These are phyloP conservation scores for Chrysosphaeria jannelii DNA, from an alignment of 2,329 filamentous ascomycete species.

Conservation along the genomic window DNA sequence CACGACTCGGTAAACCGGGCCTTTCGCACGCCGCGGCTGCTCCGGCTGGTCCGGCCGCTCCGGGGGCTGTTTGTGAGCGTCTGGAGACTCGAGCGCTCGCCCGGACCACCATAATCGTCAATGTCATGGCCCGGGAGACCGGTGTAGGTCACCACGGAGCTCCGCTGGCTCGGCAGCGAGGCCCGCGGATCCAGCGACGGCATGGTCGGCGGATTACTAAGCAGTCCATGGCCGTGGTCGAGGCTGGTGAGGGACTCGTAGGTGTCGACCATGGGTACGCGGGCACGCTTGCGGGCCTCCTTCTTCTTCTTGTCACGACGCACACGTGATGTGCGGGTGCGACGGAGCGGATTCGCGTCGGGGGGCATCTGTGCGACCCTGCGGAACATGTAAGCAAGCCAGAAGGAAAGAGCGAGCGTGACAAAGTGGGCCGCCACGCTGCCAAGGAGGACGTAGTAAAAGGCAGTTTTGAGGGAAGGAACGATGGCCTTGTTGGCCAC, in stretches of 20 bases:
- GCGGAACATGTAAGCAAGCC: slow-evolving; percentile 49
- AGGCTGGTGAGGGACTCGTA: slow-evolving; percentile 5
- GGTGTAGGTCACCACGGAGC: slow-evolving; percentile 15
- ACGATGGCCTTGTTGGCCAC: slow-evolving; percentile 24
- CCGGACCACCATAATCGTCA: slow-evolving; percentile 2
- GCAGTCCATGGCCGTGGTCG: slow-evolving; percentile 24
- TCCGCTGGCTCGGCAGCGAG: slow-evolving; percentile 23
- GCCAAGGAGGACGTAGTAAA: slow-evolving; percentile 35
- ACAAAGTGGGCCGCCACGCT: slow-evolving; percentile 38
- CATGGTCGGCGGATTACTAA: slow-evolving; percentile 21
- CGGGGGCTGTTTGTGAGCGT: slow-evolving; percentile 1
- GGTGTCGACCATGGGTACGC: slow-evolving; percentile 16
- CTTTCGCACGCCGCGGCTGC: slow-evolving; percentile 9
- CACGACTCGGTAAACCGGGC: slow-evolving; percentile 23
- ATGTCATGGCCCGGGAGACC: slow-evolving; percentile 18
- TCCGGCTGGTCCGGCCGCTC: slow-evolving; percentile 1
- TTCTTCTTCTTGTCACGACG: slow-evolving; percentile 1
- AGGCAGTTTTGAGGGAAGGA: slow-evolving; percentile 28
- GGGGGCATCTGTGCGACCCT: slow-evolving; percentile 60
- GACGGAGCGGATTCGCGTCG: slow-evolving; percentile 84
- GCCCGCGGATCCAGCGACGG: slow-evolving; percentile 57
- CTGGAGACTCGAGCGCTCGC: slow-evolving; percentile 1
- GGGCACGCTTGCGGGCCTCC: slow-evolving; percentile 48
- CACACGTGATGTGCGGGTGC: slow-evolving; percentile 42
- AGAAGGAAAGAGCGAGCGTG: slow-evolving; percentile 40